Evolutionary conservation across 177 flowering plant species (phyloP), one percentile per base, ranked within the genome.

Genomic region (Vitis hybrid): DNA sequence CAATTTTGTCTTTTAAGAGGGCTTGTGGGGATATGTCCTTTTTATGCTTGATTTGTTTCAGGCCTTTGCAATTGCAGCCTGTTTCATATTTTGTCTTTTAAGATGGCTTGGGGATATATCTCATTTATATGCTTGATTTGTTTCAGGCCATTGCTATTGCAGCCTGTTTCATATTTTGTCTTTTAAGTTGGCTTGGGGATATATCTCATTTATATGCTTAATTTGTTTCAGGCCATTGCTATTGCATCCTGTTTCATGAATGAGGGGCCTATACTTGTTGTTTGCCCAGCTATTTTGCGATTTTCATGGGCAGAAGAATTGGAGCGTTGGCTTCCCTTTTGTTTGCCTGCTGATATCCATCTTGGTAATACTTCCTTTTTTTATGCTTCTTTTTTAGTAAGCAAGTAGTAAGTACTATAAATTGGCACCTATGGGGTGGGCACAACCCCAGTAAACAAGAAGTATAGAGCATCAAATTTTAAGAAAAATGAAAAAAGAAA

Each of bases 261-360:
- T 77, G 98, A 93, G 77, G 98, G 98, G 65, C 78, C 94, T 59
- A 77, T 89, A 57, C 99, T 95, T 69, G 88, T 95, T 76, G 94
- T 95, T 56, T 95, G 99, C 75, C 99, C 98, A 49, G 99, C 99
- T 71, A 80, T 95, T 71, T 81, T 95, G 78, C 86, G 99, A 61
- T 88, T 76, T 76, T 74, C 97, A 56, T 93, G 99, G 99, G 99
- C 99, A n/a, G 98, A 95, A 76, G 98, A 95, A 74, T 70, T 95
- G 60, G 99, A 95, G 84, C 94, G 82, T 30, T 95, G 99, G 99
- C 88, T 95, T 76, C 99, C 97, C 19, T 80, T 69, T 74, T 86
- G 89, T 80, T 80, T 88, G 73, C 99, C 99, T 18, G 62, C 85
- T 18, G 98, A 95, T 72, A 88, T 95, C 56, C 99, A 95, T 79